Conservation (phyloP, 805 yeast species). For the Saturnispora galanensis region DNA sequence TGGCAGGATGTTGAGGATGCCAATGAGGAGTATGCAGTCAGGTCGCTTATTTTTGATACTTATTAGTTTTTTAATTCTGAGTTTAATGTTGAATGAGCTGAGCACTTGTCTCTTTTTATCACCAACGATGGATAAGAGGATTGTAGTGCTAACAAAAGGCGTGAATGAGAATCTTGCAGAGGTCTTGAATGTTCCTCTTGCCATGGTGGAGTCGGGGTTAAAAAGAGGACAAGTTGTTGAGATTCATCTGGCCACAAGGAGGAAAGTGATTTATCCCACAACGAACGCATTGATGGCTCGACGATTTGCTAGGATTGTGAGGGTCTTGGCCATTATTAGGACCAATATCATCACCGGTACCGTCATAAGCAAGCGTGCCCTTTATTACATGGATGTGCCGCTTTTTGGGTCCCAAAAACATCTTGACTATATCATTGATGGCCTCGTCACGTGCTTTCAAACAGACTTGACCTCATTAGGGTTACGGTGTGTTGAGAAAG, state of each 20-base stretch:
- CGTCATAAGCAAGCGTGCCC: slow-evolving; percentile 41
- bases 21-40: slow-evolving; percentile 64
- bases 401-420: slow-evolving; percentile 36
- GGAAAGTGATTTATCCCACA: slow-evolving; percentile 15
- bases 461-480: slow-evolving; percentile 31
- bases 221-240: slow-evolving; percentile 18
- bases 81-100: not conserved
- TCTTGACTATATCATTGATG: slow-evolving; percentile 32
- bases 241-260: slow-evolving; percentile 11
- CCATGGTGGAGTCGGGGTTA: slow-evolving; percentile 22
- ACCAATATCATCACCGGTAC: slow-evolving; percentile 7
- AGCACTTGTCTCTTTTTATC: no score
- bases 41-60: slow-evolving; percentile 56
- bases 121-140: no score
- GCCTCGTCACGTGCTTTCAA: slow-evolving; percentile 30
- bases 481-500: slow-evolving; percentile 47
- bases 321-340: slow-evolving; percentile 16
- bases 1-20: slow-evolving; percentile 82
- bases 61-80: slow-evolving; percentile 25
- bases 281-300: slow-evolving; percentile 10
- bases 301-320: slow-evolving; percentile 19
- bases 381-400: slow-evolving; percentile 48
- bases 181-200: slow-evolving; percentile 8
- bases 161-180: not conserved
- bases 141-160: not conserved